A percentile compares a stretch with the other conserved stretches of the same genome.
phyloP scores from a whole-genome alignment of 371 early-diverging fungal species.

The Thermomucor indicae-seudaticae region DNA sequence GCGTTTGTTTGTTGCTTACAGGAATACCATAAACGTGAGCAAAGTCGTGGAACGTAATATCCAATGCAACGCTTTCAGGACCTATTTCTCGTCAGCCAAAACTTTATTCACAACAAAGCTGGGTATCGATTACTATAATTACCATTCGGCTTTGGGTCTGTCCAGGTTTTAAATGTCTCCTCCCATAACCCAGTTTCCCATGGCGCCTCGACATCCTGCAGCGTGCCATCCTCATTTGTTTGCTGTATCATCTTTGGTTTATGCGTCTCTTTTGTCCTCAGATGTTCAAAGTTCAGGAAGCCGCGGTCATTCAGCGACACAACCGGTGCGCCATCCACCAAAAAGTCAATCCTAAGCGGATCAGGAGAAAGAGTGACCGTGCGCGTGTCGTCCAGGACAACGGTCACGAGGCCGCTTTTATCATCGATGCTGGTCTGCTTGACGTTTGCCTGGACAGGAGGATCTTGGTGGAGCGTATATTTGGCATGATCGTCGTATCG shows the following conservation, averaged over 20 bases:
- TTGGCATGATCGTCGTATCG: slow-evolving; percentile 71
- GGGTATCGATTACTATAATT: neutral
- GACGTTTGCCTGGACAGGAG: slow-evolving; percentile 10
- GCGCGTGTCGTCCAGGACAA: slow-evolving; percentile 20
- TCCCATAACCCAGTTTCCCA: slow-evolving; percentile 76
- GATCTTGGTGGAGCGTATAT: slow-evolving; percentile 50
- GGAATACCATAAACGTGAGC: slow-evolving; percentile 94
- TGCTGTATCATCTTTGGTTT: slow-evolving; percentile 42
- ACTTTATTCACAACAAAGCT: neutral
- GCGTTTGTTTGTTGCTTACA: slow-evolving; percentile 7
- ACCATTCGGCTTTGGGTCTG: slow-evolving; percentile 91
- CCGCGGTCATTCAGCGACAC: slow-evolving; percentile 81
- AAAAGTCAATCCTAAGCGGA: slow-evolving; percentile 68
- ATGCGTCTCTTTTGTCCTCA: slow-evolving; percentile 59
- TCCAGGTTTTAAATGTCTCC: slow-evolving; percentile 83
- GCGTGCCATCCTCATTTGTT: slow-evolving; percentile 29
- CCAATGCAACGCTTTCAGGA: slow-evolving; percentile 89
- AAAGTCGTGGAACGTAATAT: slow-evolving; percentile 86
- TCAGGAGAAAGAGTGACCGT: slow-evolving; percentile 48
- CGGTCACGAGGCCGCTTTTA: slow-evolving; percentile 13
- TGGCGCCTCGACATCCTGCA: slow-evolving; percentile 38
- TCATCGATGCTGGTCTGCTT: neutral
- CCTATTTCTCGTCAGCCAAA: slow-evolving; percentile 36
- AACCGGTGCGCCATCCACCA: slow-evolving; percentile 54
- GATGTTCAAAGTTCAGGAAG: slow-evolving; percentile 82